Evolutionary conservation across 1,284 basidiomycete genomes (phyloP), one percentile per base, ranked within the genome.

Genomic region (Leucoagaricus sp.): DNA sequence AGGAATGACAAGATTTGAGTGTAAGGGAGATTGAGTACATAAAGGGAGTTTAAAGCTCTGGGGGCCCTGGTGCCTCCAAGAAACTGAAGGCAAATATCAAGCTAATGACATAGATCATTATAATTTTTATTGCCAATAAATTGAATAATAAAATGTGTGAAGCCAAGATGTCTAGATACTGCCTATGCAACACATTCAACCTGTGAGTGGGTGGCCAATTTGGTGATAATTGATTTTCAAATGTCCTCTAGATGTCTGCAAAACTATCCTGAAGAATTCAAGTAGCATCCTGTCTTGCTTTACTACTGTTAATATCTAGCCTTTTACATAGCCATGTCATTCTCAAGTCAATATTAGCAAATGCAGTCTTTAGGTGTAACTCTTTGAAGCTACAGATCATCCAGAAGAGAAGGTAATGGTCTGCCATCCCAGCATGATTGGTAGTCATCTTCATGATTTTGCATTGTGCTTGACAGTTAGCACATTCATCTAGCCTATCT

Each of bases 301-400:
- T 17, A 21, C 10, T 8, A 29, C 47, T 45, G 9, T 46, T 29
- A 34, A 53, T 19, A 8, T 12, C n/a, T 2, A 51, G 38, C 4
- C 26, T 38, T 29, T 51, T 40, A 12, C 49, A 40, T 9, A 19
- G 25, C 12, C 40, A 51, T 5, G n/a, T 15, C 15, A 53, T 31
- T n/a, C 5, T 7, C 15, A 29, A 42, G n/a, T 45, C 41, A 10
- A 23, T 29, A 19, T 53, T 29, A 2, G 51, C 44, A 21, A 26
- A 36, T 3, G 25, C 10, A 21, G 17, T 13, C 19, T 53, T 45
- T 29, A 53, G 41, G n/a, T 53, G 51, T n/a, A 21, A 45, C 26
- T 53, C 51, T 34, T 40, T 29, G 8, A 29, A 31, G 12, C 51
- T 53, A 31, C 51, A 53, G 17, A 53, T 45, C 51, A 53, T 45